Evolutionary conservation across 306 rosid species (phyloP).

Genomic region (Malus sylvestris): DNA sequence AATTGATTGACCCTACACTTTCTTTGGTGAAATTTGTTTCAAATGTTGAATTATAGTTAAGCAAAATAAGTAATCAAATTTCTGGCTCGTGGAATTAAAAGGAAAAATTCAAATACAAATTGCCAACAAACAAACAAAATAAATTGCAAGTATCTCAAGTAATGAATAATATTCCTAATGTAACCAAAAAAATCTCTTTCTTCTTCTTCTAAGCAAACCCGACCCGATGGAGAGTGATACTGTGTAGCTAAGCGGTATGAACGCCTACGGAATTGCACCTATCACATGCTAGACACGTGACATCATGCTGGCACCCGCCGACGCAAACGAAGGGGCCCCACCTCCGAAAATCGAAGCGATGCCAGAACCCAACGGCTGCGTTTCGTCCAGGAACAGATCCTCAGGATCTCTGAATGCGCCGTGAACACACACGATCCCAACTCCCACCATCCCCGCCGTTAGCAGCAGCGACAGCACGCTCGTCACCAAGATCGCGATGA

Average conservation of each 20-base stretch:
- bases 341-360: constrained; percentile 14
- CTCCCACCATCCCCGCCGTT: constrained; percentile 22
- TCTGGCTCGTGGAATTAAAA: background rate
- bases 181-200: background rate
- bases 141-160: background rate
- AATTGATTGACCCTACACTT: too few relatives aligned
- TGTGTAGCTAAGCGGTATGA: background rate
- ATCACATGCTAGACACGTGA: constrained; percentile 7
- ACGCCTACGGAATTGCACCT: background rate
- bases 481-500: constrained; percentile 25
- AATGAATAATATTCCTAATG: background rate
- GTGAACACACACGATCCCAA: constrained; percentile 23
- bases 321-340: constrained; percentile 10
- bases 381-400: constrained; percentile 38
- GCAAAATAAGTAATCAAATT: background rate
- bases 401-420: constrained; percentile 37
- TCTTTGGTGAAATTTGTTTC: too few relatives aligned
- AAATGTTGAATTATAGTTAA: too few relatives aligned
- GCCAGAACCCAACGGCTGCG: constrained; percentile 22
- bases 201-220: background rate
- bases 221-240: background rate
- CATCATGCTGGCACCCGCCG: constrained; percentile 8
- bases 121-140: background rate
- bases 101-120: background rate
- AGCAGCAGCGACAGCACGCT: constrained; percentile 28